Conservation (phyloP, 805 yeast genomes). For the Scheffersomyces coipomensis region DNA sequence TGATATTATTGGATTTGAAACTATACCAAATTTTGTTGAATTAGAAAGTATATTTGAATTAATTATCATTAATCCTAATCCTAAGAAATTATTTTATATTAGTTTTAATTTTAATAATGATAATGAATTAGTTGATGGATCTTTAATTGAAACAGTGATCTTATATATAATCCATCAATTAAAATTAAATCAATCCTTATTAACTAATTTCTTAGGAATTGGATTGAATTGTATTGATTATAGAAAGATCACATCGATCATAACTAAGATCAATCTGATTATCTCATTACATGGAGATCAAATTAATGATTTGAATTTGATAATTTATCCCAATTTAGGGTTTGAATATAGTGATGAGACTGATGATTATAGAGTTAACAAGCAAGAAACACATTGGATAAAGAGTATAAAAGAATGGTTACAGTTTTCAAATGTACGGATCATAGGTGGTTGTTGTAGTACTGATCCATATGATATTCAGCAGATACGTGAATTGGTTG, state of each 20-base stretch:
- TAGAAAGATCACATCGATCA: conserved; percentile 36
- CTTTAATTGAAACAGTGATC: conserved; percentile 20
- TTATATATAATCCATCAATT: conserved; percentile 4
- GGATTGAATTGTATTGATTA: conserved; percentile 72
- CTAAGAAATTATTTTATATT: conserved; percentile 44
- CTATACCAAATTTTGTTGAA: conserved; percentile 66
- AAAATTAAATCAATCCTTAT: neutral
- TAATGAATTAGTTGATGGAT: conserved; percentile 28
- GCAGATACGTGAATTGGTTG: too few species aligned
- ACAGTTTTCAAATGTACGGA: conserved; percentile 36
- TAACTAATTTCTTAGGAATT: conserved; percentile 40
- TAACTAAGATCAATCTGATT: conserved; percentile 13
- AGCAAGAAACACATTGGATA: conserved; percentile 30
- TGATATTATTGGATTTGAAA: conserved; percentile 66
- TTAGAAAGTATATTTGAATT: conserved; percentile 44
- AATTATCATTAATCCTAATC: conserved; percentile 18
- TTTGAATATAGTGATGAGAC: conserved; percentile 54
- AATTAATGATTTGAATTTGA: conserved; percentile 34
- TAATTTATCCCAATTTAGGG: conserved; percentile 77
- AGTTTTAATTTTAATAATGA: conserved; percentile 30
- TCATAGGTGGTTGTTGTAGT: conserved; percentile 76
- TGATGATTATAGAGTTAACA: conserved; percentile 22
- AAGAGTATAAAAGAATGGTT: conserved; percentile 40
- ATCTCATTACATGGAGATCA: conserved; percentile 2
- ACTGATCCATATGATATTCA: conserved; percentile 46